Conservation (phyloP, 73 alveolate species). For the Paramecium caudatum region DNA sequence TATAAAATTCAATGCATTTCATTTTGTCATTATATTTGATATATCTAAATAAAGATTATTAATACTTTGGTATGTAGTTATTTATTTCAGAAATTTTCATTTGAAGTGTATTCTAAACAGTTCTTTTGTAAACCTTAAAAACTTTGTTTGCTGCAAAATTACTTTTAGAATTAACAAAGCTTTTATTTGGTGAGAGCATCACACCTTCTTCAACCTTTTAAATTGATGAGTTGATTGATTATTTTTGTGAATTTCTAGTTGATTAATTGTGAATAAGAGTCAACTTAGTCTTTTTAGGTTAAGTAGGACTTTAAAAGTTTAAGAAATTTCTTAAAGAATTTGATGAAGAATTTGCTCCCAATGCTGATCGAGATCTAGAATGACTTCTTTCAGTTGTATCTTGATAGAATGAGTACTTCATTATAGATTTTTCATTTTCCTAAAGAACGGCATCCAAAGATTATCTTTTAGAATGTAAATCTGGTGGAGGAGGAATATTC, state of each 20-base stretch:
- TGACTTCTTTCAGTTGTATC: conserved; percentile 43
- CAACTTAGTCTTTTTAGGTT: conserved; percentile 2
- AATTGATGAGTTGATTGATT: neutral
- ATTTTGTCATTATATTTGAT: conserved; percentile 19
- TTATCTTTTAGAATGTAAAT: conserved; percentile 35
- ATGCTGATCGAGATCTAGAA: conserved; percentile 44
- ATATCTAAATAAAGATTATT: neutral
- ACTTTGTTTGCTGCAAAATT: neutral
- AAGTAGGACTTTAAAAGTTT: neutral
- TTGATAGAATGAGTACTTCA: neutral
- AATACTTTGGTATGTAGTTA: neutral
- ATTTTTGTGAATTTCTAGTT: conserved; percentile 6
- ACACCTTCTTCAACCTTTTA: neutral
- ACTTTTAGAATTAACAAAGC: neutral
- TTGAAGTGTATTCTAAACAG: neutral
- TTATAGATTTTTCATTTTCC: neutral
- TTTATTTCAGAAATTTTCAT: neutral
- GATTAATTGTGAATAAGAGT: neutral
- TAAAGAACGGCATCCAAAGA: neutral
- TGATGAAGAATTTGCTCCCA: conserved; percentile 40
- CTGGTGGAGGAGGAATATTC: conserved; percentile 32
- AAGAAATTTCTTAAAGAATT: conserved; percentile 17
- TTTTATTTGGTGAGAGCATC: conserved; percentile 4
- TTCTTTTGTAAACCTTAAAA: neutral
- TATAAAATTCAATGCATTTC: neutral